Conservation (phyloP, 495 filamentous ascomycete species). For the Glutinoglossum americanum region DNA sequence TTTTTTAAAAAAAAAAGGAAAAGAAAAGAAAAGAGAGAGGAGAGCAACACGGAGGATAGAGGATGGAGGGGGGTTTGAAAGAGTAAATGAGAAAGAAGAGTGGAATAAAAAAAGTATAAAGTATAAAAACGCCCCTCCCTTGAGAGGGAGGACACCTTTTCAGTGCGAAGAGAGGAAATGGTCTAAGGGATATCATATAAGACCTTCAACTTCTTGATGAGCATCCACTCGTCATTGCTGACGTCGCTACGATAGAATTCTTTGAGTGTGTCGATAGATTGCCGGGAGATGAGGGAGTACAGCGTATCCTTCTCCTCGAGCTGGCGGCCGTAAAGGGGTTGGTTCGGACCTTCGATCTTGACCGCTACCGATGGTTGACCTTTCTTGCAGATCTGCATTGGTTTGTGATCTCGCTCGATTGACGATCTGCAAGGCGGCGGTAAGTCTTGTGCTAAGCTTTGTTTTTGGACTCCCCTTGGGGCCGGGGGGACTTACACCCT, state of each 20-base stretch:
- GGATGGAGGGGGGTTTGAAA: too few relatives aligned
- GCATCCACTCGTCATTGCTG: conserved; percentile 76
- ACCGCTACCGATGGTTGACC: conserved; percentile 90
- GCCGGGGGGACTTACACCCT: conserved; percentile 72
- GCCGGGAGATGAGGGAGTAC: conserved; percentile 68
- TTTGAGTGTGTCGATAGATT: conserved; percentile 86
- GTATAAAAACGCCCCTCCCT: too few relatives aligned
- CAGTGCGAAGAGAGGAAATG: not conserved
- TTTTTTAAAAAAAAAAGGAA: too few relatives aligned
- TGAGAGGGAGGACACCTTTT: too few relatives aligned
- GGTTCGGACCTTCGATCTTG: conserved; percentile 92
- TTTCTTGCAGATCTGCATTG: conserved; percentile 75
- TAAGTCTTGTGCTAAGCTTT: conserved; percentile 5
- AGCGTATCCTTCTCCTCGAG: conserved; percentile 82
- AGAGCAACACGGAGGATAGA: too few relatives aligned
- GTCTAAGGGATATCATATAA: conserved; percentile 66
- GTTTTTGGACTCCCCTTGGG: too few relatives aligned
- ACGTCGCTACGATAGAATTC: conserved; percentile 87
- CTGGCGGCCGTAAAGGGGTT: conserved; percentile 87
- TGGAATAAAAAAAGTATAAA: too few relatives aligned
- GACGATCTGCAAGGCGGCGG: conserved; percentile 37
- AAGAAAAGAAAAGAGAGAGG: too few relatives aligned
- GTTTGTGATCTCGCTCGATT: conserved; percentile 96
- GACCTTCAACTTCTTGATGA: conserved; percentile 84
- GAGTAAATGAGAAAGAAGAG: too few relatives aligned